Evolutionary conservation across 768 basidiomycete species (phyloP).

Genomic region (Xerocomellus dryophilus): DNA sequence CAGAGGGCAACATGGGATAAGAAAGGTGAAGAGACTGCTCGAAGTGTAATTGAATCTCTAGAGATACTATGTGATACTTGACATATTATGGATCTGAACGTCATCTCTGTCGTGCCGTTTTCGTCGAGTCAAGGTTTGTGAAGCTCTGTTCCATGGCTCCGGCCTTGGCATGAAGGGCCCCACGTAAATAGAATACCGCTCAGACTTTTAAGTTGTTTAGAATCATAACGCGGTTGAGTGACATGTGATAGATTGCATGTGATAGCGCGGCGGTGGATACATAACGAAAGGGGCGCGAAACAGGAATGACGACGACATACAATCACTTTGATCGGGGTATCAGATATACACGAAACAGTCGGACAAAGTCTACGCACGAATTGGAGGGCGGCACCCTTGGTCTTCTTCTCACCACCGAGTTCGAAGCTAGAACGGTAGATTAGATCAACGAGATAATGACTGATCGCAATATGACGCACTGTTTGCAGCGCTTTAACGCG

Average conservation of each 20-base stretch:
- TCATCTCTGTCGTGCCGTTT: conserved; percentile 19
- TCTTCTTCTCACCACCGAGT: conserved; percentile 99
- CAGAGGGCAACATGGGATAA: conserved; percentile 21
- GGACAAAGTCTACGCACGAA: conserved; percentile 61
- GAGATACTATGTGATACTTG: conserved; percentile 27
- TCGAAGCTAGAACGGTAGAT: conserved; percentile 68
- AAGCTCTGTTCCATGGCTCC: conserved; percentile 66
- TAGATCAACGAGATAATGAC: not conserved
- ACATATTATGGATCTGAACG: conserved; percentile 19
- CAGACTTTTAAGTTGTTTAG: conserved; percentile 44
- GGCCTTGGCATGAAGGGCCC: conserved; percentile 81
- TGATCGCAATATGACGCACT: conserved; percentile 52
- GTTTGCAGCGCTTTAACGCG: conserved; percentile 97
- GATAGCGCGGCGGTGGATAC: conserved; percentile 25
- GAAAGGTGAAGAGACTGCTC: conserved; percentile 43
- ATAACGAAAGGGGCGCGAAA: conserved; percentile 21
- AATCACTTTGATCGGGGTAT: conserved; percentile 20
- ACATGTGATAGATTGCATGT: conserved; percentile 29
- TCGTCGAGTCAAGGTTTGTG: conserved; percentile 52
- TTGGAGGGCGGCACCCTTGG: conserved; percentile 91
- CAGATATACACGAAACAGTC: not conserved
- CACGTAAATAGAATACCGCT: conserved; percentile 68
- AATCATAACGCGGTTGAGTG: conserved; percentile 18
- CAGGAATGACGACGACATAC: conserved; percentile 9
- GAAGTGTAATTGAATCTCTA: conserved; percentile 53